These are phyloP conservation scores for Otatea glauca DNA, from an alignment of 176 grass and related monocot species.

Conservation along the genomic window DNA sequence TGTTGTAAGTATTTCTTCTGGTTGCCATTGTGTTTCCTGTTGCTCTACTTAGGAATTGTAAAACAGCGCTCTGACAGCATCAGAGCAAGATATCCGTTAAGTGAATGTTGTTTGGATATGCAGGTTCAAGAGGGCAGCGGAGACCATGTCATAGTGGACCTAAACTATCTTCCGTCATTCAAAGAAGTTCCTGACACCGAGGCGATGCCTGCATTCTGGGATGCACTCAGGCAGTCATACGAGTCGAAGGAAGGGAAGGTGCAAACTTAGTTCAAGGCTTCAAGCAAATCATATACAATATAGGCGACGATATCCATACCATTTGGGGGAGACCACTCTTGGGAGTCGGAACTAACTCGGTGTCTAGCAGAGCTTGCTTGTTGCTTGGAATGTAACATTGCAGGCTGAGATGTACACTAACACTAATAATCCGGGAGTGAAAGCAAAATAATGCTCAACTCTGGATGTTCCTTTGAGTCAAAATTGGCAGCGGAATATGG, in stretches of 20 bases:
- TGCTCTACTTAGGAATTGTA: constrained; percentile 7
- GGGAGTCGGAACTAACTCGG: neutral
- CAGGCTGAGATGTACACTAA: neutral
- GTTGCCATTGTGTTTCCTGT: neutral
- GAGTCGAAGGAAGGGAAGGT: constrained; percentile 43
- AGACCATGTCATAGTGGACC: constrained; percentile 94
- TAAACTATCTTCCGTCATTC: constrained; percentile 92
- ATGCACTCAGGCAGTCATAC: constrained; percentile 61
- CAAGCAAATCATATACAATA: neutral
- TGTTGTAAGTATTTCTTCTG: constrained; percentile 70
- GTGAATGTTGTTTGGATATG: constrained; percentile 18
- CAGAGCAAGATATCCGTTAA: neutral
- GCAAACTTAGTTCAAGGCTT: constrained; percentile 2
- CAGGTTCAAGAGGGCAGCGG: constrained; percentile 87
- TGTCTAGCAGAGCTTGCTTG: neutral
- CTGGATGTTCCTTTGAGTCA: constrained; percentile 2
- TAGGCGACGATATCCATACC: neutral
- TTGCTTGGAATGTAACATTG: neutral
- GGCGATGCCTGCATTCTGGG: constrained; percentile 87
- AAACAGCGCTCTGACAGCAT: neutral
- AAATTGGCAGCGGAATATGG: neutral
- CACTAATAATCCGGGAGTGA: constrained; percentile 1
- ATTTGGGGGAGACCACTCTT: neutral
- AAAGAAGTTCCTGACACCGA: constrained; percentile 85
- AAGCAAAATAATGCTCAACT: neutral